Conservation (phyloP, 768 basidiomycete genomes). For the Pleurotus salmoneostramineus region DNA sequence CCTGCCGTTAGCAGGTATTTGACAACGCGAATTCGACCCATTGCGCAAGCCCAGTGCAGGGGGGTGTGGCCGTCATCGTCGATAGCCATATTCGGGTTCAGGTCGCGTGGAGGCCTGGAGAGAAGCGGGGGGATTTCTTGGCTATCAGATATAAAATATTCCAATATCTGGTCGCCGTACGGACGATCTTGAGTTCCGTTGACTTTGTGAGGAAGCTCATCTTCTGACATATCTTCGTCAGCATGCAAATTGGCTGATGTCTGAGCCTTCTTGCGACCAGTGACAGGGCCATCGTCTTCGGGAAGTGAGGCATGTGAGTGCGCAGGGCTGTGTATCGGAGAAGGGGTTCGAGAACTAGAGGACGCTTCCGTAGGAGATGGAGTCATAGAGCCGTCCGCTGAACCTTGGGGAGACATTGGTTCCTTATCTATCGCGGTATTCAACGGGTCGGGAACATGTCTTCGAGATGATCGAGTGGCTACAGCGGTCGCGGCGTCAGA, state of each 20-base stretch:
- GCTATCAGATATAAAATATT: constrained; percentile 98
- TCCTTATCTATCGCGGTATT: constrained; percentile 64
- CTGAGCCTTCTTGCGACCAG: constrained; percentile 39
- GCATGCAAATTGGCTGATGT: constrained; percentile 42
- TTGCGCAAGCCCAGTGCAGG: constrained; percentile 97
- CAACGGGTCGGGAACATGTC: constrained; percentile 39
- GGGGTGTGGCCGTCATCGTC: constrained; percentile 98
- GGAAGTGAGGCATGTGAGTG: constrained; percentile 39
- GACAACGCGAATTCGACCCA: constrained; percentile 96
- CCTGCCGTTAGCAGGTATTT: constrained; percentile 91
- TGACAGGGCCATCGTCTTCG: constrained; percentile 33
- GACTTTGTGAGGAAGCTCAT: constrained; percentile 28
- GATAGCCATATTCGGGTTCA: constrained; percentile 94
- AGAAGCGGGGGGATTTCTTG: constrained; percentile 86
- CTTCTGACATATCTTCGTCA: constrained; percentile 37
- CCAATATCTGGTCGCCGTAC: constrained; percentile 96
- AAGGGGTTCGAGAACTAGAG: constrained; percentile 91
- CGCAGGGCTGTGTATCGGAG: constrained; percentile 66
- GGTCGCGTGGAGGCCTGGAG: constrained; percentile 83
- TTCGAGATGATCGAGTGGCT: constrained; percentile 60
- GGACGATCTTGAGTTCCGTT: constrained; percentile 54
- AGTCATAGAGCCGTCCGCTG: constrained; percentile 88
- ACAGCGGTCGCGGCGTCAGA: constrained; percentile 29
- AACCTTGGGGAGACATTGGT: constrained; percentile 62
- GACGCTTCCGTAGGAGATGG: constrained; percentile 85